Evolutionary conservation across 331 rosid species (phyloP).

Genomic region (Phaseolus coccineus): DNA sequence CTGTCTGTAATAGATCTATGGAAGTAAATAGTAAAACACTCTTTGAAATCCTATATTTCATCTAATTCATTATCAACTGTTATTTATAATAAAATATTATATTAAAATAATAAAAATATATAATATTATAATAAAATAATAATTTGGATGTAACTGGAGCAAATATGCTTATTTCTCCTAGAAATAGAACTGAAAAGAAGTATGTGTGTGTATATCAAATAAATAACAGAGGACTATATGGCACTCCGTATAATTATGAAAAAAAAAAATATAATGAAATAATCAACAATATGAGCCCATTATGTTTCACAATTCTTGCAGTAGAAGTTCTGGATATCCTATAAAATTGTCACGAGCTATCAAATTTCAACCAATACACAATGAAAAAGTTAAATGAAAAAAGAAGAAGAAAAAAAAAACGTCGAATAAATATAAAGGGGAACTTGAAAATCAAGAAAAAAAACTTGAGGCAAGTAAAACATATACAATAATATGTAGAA

Average conservation of each 20-base stretch:
- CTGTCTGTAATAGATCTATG: too few relatives aligned
- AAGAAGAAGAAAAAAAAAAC: background rate
- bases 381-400: constrained; percentile 24
- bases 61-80: too few relatives aligned
- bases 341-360: constrained; percentile 45
- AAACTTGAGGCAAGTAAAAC: background rate
- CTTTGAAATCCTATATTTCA: too few relatives aligned
- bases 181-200: background rate
- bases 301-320: constrained; percentile 70
- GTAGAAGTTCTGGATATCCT: constrained; percentile 68
- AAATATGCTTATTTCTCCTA: constrained; percentile 15
- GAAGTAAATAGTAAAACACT: too few relatives aligned
- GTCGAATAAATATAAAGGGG: background rate
- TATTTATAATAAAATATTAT: too few relatives aligned
- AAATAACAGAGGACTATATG: constrained; percentile 18
- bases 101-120: too few relatives aligned
- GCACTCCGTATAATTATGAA: constrained; percentile 6
- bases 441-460: background rate
- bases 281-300: constrained; percentile 32
- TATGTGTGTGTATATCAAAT: background rate
- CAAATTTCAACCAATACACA: constrained; percentile 26
- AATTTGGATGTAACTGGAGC: background rate
- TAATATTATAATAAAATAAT: too few relatives aligned
- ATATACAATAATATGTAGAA: background rate
- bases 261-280: constrained; percentile 11